phyloP scores from a whole-genome alignment of 2,329 filamentous ascomycete species.

The Thielaviopsis musarum region DNA sequence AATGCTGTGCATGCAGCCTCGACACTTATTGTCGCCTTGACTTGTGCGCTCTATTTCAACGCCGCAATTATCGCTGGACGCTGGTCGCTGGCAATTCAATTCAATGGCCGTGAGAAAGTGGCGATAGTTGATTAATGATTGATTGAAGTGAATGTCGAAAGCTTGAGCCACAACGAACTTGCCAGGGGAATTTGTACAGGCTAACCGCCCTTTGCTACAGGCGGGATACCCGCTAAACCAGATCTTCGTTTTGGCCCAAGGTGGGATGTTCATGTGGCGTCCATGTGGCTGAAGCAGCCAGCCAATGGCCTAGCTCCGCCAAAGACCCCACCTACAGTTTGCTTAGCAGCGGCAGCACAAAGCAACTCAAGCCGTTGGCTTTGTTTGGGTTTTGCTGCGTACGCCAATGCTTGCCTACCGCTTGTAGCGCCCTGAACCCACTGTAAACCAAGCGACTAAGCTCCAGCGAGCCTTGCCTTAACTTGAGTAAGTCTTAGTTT shows the following conservation, averaged over 20 bases:
- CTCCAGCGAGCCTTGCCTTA: not conserved
- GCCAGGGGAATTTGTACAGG: not conserved
- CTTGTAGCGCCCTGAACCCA: not conserved
- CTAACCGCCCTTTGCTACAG: no score
- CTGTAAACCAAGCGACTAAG: not conserved
- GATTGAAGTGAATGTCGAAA: not conserved
- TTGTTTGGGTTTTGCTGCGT: constrained; percentile 4
- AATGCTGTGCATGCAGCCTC: not conserved
- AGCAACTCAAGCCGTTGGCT: not conserved
- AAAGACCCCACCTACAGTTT: not conserved
- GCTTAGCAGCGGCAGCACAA: no score
- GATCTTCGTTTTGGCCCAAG: no score
- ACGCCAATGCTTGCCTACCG: constrained; percentile 5
- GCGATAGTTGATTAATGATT: not conserved
- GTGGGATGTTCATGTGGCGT: constrained; percentile 7
- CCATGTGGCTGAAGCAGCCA: not conserved
- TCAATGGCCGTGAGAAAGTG: not conserved
- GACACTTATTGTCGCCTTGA: not conserved
- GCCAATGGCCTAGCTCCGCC: constrained; percentile 3
- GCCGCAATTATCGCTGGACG: not conserved
- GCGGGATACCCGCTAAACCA: not conserved
- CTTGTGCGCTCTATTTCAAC: not conserved
- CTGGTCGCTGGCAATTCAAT: not conserved
- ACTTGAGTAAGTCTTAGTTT: not conserved
- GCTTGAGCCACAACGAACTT: not conserved